phyloP scores from a whole-genome alignment of 2,329 filamentous ascomycete species.

The Rhinocladiella similis region DNA sequence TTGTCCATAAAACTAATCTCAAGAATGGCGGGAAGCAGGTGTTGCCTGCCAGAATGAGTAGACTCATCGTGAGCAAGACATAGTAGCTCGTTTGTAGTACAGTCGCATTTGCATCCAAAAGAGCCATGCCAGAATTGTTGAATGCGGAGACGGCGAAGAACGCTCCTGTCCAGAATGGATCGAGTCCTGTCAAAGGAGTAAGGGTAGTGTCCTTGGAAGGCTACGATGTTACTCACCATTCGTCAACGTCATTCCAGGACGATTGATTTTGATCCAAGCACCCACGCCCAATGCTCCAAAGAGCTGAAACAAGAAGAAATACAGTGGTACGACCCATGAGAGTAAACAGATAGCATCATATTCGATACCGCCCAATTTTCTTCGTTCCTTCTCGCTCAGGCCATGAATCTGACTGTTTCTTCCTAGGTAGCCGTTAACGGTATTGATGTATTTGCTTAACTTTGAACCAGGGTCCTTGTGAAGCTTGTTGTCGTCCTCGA shows the following conservation, averaged over 20 bases:
- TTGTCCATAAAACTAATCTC: constrained; percentile 58
- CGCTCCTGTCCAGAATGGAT: constrained; percentile 48
- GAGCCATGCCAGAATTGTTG: constrained; percentile 51
- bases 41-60: constrained; percentile 40
- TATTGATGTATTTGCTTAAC: constrained; percentile 25
- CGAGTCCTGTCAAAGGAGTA: constrained; percentile 29
- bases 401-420: constrained; percentile 54
- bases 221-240: constrained; percentile 8
- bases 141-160: constrained; percentile 49
- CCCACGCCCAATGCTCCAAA: constrained; percentile 45
- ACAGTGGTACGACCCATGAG: constrained; percentile 36
- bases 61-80: constrained; percentile 33
- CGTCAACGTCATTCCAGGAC: constrained; percentile 24
- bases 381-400: constrained; percentile 41
- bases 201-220: background rate
- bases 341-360: constrained; percentile 39
- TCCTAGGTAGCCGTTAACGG: constrained; percentile 35
- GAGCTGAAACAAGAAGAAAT: constrained; percentile 47
- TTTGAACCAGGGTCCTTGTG: background rate
- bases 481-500: constrained; percentile 4
- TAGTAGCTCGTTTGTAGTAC: constrained; percentile 35
- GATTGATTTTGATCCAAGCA: constrained; percentile 44
- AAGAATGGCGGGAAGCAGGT: constrained; percentile 56
- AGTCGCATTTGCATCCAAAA: constrained; percentile 52
- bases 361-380: constrained; percentile 45